Evolutionary conservation across 495 filamentous ascomycete genomes (phyloP).

Genomic region (Lindgomyces ingoldianus): DNA sequence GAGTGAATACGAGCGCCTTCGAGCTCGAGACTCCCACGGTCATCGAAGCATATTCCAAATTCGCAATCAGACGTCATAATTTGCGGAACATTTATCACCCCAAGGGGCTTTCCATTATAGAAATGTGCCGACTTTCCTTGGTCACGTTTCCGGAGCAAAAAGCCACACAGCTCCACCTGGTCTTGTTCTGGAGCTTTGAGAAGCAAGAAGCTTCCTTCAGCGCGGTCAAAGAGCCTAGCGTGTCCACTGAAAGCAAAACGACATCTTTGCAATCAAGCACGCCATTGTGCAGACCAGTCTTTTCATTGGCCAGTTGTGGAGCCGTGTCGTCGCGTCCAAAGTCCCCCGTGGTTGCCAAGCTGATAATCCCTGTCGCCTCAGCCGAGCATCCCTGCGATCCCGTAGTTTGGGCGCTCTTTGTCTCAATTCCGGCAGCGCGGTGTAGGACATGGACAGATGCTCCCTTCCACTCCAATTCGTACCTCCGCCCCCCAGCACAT

Average conservation of each 20-base stretch:
- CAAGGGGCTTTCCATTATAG: too few relatives aligned
- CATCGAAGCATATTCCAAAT: too few relatives aligned
- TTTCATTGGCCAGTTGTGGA: conserved; percentile 3
- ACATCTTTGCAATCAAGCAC: conserved; percentile 33
- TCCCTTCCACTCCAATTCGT: neutral
- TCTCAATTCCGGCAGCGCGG: conserved; percentile 12
- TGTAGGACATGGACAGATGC: too few relatives aligned
- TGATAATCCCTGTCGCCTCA: conserved; percentile 32
- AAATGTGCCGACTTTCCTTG: too few relatives aligned
- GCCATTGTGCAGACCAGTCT: conserved; percentile 15
- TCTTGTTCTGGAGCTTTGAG: too few relatives aligned
- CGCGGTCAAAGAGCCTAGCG: neutral
- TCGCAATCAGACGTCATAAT: too few relatives aligned
- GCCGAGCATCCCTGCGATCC: conserved; percentile 17
- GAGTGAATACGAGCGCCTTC: too few relatives aligned
- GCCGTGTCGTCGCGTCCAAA: neutral
- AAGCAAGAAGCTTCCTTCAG: too few relatives aligned
- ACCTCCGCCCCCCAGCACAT: neutral
- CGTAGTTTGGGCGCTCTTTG: neutral
- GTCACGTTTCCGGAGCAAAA: neutral
- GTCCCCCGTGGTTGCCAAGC: neutral
- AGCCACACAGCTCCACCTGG: too few relatives aligned
- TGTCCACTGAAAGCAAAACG: conserved; percentile 11
- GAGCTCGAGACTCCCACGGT: neutral
- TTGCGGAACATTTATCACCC: too few relatives aligned